Percentiles rank a stretch among this genome's conserved stretches.
phyloP scores from a whole-genome alignment of 2,329 filamentous ascomycete species.

The Elsinoe perseae region DNA sequence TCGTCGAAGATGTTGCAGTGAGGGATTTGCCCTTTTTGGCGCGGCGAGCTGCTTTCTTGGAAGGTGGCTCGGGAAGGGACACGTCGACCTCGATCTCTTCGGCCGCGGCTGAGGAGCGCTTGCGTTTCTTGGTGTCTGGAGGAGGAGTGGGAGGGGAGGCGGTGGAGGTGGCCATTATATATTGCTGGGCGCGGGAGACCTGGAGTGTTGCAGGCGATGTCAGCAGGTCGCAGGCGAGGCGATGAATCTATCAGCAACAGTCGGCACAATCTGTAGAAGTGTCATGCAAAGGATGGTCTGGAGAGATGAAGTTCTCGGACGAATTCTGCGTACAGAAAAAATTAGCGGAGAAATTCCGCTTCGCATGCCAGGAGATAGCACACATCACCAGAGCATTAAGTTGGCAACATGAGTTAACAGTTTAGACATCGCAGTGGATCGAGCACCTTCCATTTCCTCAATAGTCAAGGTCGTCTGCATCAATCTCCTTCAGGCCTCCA shows the following conservation, averaged over 20 bases:
- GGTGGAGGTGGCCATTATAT: conserved; percentile 2
- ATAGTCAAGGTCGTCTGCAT: no score
- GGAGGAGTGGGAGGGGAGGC: background rate
- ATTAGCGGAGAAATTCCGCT: conserved; percentile 6
- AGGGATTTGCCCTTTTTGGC: conserved; percentile 60
- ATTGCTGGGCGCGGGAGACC: background rate
- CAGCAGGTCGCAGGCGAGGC: background rate
- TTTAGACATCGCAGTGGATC: no score
- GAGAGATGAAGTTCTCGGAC: background rate
- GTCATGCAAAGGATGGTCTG: background rate
- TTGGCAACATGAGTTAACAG: no score
- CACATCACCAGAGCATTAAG: background rate
- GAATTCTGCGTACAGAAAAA: conserved; percentile 1
- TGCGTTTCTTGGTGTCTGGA: conserved; percentile 53
- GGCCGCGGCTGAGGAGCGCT: conserved; percentile 45
- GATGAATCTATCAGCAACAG: background rate
- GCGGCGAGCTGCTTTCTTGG: conserved; percentile 83
- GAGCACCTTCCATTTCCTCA: no score
- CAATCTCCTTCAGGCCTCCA: no score
- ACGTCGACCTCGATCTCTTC: conserved; percentile 86
- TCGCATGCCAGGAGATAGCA: no score
- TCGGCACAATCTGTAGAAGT: background rate
- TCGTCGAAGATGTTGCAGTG: conserved; percentile 20
- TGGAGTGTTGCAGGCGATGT: background rate
- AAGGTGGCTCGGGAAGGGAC: conserved; percentile 81